Evolutionary conservation across 768 basidiomycete genomes (phyloP).

Genomic region (Rhizopogon vinicolor): DNA sequence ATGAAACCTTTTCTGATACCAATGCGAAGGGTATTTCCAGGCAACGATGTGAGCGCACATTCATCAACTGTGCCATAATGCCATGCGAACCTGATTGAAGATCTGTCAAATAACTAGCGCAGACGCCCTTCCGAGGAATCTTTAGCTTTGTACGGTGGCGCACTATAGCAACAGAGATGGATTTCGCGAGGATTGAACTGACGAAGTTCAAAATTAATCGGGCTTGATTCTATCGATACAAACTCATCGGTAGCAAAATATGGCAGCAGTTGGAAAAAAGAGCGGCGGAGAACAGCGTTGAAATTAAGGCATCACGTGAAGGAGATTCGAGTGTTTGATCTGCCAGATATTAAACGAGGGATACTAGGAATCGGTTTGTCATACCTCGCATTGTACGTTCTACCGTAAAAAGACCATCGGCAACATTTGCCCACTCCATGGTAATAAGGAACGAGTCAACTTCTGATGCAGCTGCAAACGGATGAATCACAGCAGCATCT

Average conservation of each 20-base stretch:
- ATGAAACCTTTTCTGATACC: slow-evolving; percentile 62
- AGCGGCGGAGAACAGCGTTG: slow-evolving; percentile 74
- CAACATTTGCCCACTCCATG: slow-evolving; percentile 58
- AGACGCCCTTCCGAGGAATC: slow-evolving; percentile 68
- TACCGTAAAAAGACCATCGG: slow-evolving; percentile 50
- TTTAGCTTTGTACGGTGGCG: slow-evolving; percentile 83
- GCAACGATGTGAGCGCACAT: background rate
- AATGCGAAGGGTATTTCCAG: slow-evolving; percentile 63
- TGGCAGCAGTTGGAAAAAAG: slow-evolving; percentile 80
- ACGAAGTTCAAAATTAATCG: background rate
- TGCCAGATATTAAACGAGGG: slow-evolving; percentile 9
- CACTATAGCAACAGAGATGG: slow-evolving; percentile 85
- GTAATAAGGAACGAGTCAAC: slow-evolving; percentile 65
- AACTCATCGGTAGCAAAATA: slow-evolving; percentile 85
- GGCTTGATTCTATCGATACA: slow-evolving; percentile 40
- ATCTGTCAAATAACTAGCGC: slow-evolving; percentile 23
- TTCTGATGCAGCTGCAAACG: slow-evolving; percentile 52
- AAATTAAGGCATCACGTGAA: slow-evolving; percentile 82
- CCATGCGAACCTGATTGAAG: no score
- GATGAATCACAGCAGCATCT: slow-evolving; percentile 79
- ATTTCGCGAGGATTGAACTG: slow-evolving; percentile 61
- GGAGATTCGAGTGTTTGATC: slow-evolving; percentile 60
- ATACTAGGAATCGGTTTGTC: background rate
- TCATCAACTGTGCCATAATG: no score
- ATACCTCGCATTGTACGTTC: slow-evolving; percentile 33